Evolutionary conservation across 2,329 filamentous ascomycete species (phyloP), one percentile per base, ranked within the genome.

Genomic region (Myrmaecium sp.): DNA sequence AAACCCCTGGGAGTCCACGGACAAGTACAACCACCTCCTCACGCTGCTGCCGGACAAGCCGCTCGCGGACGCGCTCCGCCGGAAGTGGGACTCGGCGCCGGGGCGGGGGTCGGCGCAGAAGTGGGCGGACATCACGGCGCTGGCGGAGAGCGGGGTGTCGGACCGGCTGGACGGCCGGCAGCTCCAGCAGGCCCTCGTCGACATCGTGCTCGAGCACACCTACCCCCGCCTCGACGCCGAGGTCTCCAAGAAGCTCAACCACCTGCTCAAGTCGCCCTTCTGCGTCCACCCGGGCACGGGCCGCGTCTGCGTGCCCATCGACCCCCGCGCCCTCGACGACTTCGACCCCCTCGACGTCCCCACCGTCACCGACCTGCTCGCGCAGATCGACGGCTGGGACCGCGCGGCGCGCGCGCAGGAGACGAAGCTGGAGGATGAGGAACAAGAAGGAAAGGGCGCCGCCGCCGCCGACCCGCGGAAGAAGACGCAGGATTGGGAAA

Each of bases 141-240:
- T 93, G 8, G 89, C 86, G 24, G 80, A 81, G 51, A 69, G 73
- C 1, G 77, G 79, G 17, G 69, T 69, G 15, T 71, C 72, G 45
- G 76, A 72, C 43, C 63, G 65, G 6, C 65, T 93, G n/a, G 74
- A 89, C 38, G 52, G 72, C 0, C 70, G 66, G 35, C 70, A 74
- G 3, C 64, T 98, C 8, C 66, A 77, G 6, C 81, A 94, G 42
- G 82, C 83, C 13, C 95, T 94, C 55, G 83, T 94, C 50, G 89
- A 95, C 46, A 79, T 98, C 34, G 74, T 95, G 3, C 69, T 98
- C 16, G 89, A 98, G 55, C 95, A 98, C 56, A 94, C 89, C 5
- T 98, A 98, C 52, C 89, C 89, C 3, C 76, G 89, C 20, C 77
- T 98, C 29, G 89, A 98, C 61, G 84, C 89, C 34, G 83, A 93